A percentile compares a stretch with the other conserved stretches of the same genome.
Conservation (phyloP, 768 basidiomycete species). For the Calocybe cyanea region DNA sequence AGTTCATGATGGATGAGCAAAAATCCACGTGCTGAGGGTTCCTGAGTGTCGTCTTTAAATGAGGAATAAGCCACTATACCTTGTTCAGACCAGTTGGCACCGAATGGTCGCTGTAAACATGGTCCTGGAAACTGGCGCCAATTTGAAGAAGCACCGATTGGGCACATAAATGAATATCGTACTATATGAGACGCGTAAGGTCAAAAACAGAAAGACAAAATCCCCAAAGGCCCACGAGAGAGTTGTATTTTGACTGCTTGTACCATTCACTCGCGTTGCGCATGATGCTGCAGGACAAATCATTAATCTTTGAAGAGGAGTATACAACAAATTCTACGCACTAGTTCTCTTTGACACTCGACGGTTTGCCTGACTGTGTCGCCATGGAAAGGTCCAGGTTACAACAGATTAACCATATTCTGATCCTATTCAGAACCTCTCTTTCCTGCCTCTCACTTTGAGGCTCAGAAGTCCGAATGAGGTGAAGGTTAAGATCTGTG, state of each 20-base stretch:
- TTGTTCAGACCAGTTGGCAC: slow-evolving; percentile 69
- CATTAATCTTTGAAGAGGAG: background rate
- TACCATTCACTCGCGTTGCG: slow-evolving; percentile 76
- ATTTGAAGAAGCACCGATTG: slow-evolving; percentile 69
- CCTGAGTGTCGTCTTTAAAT: slow-evolving; percentile 3
- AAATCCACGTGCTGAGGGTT: slow-evolving; percentile 60
- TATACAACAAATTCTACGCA: slow-evolving; percentile 32
- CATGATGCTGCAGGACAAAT: slow-evolving; percentile 43
- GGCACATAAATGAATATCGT: slow-evolving; percentile 72
- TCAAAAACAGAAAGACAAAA: background rate
- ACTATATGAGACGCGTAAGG: slow-evolving; percentile 33
- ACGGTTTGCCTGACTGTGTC: slow-evolving; percentile 87
- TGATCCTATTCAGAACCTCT: slow-evolving; percentile 77
- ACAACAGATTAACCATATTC: slow-evolving; percentile 92
- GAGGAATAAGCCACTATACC: slow-evolving; percentile 28
- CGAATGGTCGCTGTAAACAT: slow-evolving; percentile 70
- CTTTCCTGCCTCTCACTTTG: slow-evolving; percentile 73
- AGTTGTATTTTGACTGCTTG: slow-evolving; percentile 60
- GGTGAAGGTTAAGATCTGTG: slow-evolving; percentile 84
- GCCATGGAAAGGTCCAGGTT: slow-evolving; percentile 85
- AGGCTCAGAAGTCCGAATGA: slow-evolving; percentile 55
- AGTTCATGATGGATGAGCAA: slow-evolving; percentile 53
- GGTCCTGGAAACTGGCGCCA: slow-evolving; percentile 71
- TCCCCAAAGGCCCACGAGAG: slow-evolving; percentile 35
- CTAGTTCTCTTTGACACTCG: slow-evolving; percentile 85